phyloP scores from a whole-genome alignment of 805 yeast genomes.

The Saccharomycopsis fodiens region DNA sequence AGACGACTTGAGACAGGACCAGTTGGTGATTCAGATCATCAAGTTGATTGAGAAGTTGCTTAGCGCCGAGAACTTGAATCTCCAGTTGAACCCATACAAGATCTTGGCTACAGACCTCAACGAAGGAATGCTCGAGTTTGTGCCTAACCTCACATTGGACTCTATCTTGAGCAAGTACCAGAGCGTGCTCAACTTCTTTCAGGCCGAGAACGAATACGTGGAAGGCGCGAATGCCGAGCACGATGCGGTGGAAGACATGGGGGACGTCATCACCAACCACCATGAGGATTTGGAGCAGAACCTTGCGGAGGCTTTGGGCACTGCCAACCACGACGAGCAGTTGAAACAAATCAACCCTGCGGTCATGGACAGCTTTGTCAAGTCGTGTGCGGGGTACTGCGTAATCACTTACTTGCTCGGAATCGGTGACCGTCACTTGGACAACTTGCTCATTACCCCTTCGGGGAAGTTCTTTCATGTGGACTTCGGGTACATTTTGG shows the following conservation, averaged over 20 bases:
- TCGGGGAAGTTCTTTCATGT: slow-evolving; percentile 95
- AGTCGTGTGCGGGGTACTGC: slow-evolving; percentile 96
- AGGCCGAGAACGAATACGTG: slow-evolving; percentile 45
- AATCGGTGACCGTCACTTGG: slow-evolving; percentile 96
- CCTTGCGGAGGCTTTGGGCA: slow-evolving; percentile 12
- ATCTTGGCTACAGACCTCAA: slow-evolving; percentile 84
- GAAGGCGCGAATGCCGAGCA: slow-evolving; percentile 29
- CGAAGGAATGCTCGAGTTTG: slow-evolving; percentile 90
- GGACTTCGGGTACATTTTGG: slow-evolving; percentile 93
- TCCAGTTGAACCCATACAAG: slow-evolving; percentile 80
- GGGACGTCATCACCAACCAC: neutral
- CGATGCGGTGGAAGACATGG: slow-evolving; percentile 1
- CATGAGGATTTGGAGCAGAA: slow-evolving; percentile 2
- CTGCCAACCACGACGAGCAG: slow-evolving; percentile 8
- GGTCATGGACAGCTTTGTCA: slow-evolving; percentile 89
- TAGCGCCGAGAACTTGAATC: slow-evolving; percentile 82
- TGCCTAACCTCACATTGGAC: slow-evolving; percentile 88
- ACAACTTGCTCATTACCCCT: slow-evolving; percentile 72
- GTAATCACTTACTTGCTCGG: slow-evolving; percentile 91
- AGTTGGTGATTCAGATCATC: slow-evolving; percentile 89
- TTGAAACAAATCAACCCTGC: slow-evolving; percentile 39
- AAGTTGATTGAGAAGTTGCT: slow-evolving; percentile 83
- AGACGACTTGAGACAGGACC: slow-evolving; percentile 94
- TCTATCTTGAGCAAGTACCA: slow-evolving; percentile 65
- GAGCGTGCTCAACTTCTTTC: slow-evolving; percentile 67